phyloP scores from a whole-genome alignment of 352 stramenopile species.

The Phytophthora foliorum region DNA sequence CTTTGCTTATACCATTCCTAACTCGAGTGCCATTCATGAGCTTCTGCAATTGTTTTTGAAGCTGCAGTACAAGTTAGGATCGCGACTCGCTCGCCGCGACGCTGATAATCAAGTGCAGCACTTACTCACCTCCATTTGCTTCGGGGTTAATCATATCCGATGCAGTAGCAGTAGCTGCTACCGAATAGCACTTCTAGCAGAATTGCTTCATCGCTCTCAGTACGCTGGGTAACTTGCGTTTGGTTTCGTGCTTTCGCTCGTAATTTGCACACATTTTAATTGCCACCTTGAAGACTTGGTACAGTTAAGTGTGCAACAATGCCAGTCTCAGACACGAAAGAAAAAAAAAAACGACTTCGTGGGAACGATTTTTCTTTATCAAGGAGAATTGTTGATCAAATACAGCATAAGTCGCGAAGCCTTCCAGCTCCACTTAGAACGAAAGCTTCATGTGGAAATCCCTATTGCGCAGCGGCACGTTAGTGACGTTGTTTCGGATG shows the following conservation, averaged over 20 bases:
- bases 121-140: not conserved
- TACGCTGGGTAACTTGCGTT: slow-evolving; percentile 48
- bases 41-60: not conserved
- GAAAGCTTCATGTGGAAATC: too few species aligned
- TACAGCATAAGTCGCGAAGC: too few species aligned
- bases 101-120: slow-evolving; percentile 7
- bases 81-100: slow-evolving; percentile 26
- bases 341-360: too few species aligned
- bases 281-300: slow-evolving; percentile 62
- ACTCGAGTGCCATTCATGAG: not conserved
- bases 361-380: too few species aligned
- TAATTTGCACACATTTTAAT: slow-evolving; percentile 82
- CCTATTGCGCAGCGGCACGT: too few species aligned
- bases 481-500: too few species aligned
- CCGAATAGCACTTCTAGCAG: slow-evolving; percentile 1
- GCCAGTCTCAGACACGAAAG: slow-evolving; percentile 52
- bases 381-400: too few species aligned
- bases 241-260: slow-evolving; percentile 39
- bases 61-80: too few species aligned
- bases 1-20: slow-evolving; percentile 8
- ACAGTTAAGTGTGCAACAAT: slow-evolving; percentile 79
- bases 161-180: not conserved
- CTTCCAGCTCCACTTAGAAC: too few species aligned
- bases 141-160: not conserved
- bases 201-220: slow-evolving; percentile 63